These are phyloP conservation scores for Diatrype stigma DNA, from an alignment of 2,329 filamentous ascomycete genomes.

Conservation along the genomic window DNA sequence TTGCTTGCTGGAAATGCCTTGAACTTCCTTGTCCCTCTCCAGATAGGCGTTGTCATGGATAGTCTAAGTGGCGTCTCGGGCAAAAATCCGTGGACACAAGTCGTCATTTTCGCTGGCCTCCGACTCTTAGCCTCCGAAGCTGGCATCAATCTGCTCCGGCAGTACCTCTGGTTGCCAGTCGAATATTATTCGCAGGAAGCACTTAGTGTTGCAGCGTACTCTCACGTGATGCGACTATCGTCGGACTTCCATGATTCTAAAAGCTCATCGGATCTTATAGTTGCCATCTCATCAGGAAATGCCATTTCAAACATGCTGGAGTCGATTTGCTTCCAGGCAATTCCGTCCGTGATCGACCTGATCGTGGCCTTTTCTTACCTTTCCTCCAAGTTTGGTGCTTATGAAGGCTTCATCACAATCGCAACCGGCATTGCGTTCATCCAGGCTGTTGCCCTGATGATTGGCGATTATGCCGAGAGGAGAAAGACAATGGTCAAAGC, in stretches of 20 bases:
- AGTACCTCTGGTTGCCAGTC: conserved; percentile 55
- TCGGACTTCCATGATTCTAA: conserved; percentile 60
- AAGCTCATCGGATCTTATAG: conserved; percentile 54
- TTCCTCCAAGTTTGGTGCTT: conserved; percentile 53
- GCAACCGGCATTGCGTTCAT: conserved; percentile 55
- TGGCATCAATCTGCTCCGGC: conserved; percentile 48
- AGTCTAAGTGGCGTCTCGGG: conserved; percentile 51
- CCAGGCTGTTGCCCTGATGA: conserved; percentile 48
- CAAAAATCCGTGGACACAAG: conserved; percentile 48
- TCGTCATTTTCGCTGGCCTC: conserved; percentile 47
- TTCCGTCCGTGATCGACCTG: conserved; percentile 59
- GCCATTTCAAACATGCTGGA: conserved; percentile 54
- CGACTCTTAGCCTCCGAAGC: conserved; percentile 51
- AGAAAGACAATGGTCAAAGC: conserved; percentile 49
- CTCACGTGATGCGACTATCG: conserved; percentile 57
- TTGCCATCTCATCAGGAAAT: conserved; percentile 52
- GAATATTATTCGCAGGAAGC: conserved; percentile 53
- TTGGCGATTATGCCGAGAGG: conserved; percentile 44
- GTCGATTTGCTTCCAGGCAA: conserved; percentile 52
- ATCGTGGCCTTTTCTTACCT: conserved; percentile 56
- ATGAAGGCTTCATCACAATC: conserved; percentile 59
- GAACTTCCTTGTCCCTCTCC: conserved; percentile 74
- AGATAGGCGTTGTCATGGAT: conserved; percentile 76
- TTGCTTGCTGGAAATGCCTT: conserved; percentile 67
- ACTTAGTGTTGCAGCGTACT: conserved; percentile 51